phyloP scores from a whole-genome alignment of 129 eudicot genomes.

The Sambucus nigra region DNA sequence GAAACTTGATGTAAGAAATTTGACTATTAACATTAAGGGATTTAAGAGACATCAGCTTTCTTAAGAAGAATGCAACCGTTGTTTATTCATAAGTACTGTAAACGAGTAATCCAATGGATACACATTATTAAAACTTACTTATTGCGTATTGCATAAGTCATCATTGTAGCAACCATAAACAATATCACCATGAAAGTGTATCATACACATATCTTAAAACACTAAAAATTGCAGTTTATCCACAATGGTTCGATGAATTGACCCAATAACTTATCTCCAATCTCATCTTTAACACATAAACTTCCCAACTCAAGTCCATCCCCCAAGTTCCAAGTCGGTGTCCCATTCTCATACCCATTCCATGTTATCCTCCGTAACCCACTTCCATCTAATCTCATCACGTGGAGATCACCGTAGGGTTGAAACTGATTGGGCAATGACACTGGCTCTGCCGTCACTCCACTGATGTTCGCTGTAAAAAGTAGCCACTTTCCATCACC shows the following conservation, averaged over 20 bases:
- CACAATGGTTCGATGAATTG: constrained; percentile 67
- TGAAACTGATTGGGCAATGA: constrained; percentile 76
- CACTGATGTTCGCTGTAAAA: constrained; percentile 66
- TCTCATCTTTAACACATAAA: constrained; percentile 13
- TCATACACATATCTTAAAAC: too few relatives aligned
- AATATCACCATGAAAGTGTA: too few relatives aligned
- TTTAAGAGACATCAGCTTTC: too few relatives aligned
- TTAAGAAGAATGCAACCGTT: too few relatives aligned
- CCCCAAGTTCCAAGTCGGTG: constrained; percentile 67
- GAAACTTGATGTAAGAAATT: too few relatives aligned
- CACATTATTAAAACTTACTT: too few relatives aligned
- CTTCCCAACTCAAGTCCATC: constrained; percentile 23
- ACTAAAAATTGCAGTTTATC: constrained; percentile 39
- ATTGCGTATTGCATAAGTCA: too few relatives aligned
- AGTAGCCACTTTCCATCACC: constrained; percentile 64
- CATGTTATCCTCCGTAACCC: constrained; percentile 63
- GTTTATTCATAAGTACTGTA: too few relatives aligned
- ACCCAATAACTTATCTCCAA: constrained; percentile 50
- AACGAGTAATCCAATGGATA: too few relatives aligned
- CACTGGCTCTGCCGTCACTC: constrained; percentile 75
- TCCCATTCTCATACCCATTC: constrained; percentile 82
- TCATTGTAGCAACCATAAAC: too few relatives aligned
- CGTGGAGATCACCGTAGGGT: constrained; percentile 68
- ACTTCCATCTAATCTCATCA: constrained; percentile 61
- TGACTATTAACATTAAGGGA: too few relatives aligned